Percentiles rank a stretch among this genome's conserved stretches.
Conservation (phyloP, 2,329 filamentous ascomycete genomes). For the Ampelomyces quisqualis region DNA sequence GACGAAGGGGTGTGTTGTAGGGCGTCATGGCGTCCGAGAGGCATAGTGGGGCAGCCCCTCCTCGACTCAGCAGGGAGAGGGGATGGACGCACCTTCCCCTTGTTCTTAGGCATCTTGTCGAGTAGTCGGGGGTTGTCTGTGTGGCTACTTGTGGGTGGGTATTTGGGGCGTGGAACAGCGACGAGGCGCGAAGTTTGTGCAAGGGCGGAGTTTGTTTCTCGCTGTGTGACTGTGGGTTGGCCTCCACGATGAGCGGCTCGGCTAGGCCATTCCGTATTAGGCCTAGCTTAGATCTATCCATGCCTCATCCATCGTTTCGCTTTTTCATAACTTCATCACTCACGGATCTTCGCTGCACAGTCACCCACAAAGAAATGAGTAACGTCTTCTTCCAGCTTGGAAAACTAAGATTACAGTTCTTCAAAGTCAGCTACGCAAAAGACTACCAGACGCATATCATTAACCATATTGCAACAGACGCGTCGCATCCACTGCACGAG, state of each 20-base stretch:
- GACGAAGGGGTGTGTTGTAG: conserved; percentile 14
- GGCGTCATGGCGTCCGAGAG: conserved; percentile 12
- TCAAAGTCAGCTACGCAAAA: conserved; percentile 27
- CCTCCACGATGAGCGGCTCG: too few species aligned
- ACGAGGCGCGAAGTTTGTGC: conserved; percentile 10
- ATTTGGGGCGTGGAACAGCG: conserved; percentile 4
- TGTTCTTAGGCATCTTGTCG: conserved; percentile 91
- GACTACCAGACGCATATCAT: conserved; percentile 27
- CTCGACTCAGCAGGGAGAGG: conserved; percentile 2
- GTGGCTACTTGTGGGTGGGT: conserved; percentile 7
- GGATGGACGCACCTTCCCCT: conserved; percentile 79
- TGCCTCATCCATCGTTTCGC: not conserved
- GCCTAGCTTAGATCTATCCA: too few species aligned
- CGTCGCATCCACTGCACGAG: conserved; percentile 30
- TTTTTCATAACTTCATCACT: not conserved
- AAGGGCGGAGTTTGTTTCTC: conserved; percentile 18
- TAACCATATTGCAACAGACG: conserved; percentile 24
- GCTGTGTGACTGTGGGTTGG: conserved; percentile 15
- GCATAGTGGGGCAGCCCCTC: conserved; percentile 24
- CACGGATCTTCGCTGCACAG: not conserved
- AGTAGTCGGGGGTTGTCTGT: conserved; percentile 11
- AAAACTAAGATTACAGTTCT: conserved; percentile 15
- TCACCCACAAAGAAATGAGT: conserved; percentile 20
- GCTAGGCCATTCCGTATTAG: too few species aligned
- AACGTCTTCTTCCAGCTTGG: conserved; percentile 12